These are phyloP conservation scores for Coniophora puteana DNA, from an alignment of 1,284 basidiomycete genomes.

Conservation along the genomic window DNA sequence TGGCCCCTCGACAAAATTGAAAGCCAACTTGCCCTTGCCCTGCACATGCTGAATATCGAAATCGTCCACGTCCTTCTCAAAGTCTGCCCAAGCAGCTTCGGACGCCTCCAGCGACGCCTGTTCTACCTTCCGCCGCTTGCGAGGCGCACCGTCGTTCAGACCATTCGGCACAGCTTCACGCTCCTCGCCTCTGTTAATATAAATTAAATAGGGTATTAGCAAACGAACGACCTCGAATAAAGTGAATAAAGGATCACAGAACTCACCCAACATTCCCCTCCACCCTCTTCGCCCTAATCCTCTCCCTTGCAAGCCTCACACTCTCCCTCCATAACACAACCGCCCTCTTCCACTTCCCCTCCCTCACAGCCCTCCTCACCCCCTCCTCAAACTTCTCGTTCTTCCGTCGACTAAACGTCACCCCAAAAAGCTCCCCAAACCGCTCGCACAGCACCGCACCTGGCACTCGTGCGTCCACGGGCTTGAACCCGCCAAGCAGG, in stretches of 20 bases:
- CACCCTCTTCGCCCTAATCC: constrained; percentile 44
- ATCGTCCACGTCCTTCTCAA: constrained; percentile 69
- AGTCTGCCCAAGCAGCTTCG: constrained; percentile 66
- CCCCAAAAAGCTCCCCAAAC: constrained; percentile 84
- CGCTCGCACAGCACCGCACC: constrained; percentile 72
- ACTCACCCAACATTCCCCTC: constrained; percentile 42
- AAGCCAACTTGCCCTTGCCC: constrained; percentile 85
- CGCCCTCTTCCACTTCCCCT: constrained; percentile 84
- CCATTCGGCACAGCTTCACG: constrained; percentile 16
- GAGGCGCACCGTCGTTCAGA: constrained; percentile 44
- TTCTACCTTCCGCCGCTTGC: constrained; percentile 77
- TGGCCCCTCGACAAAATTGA: constrained; percentile 95
- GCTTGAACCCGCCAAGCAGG: constrained; percentile 93
- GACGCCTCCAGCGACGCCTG: constrained; percentile 40
- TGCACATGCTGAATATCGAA: constrained; percentile 88
- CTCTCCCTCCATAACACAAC: constrained; percentile 87
- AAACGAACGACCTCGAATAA: too few relatives aligned
- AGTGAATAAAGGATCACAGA: not conserved
- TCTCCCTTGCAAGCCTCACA: constrained; percentile 62
- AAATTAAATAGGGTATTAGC: too few relatives aligned
- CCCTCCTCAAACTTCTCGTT: constrained; percentile 88
- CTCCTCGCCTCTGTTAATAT: not conserved
- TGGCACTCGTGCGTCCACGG: constrained; percentile 82
- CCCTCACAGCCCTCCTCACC: constrained; percentile 79
- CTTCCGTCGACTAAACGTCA: constrained; percentile 88